Percentiles rank a stretch among this genome's conserved stretches.
These are phyloP conservation scores for Pseudofabraea citricarpa DNA, from an alignment of 2,329 filamentous ascomycete species.

Conservation along the genomic window DNA sequence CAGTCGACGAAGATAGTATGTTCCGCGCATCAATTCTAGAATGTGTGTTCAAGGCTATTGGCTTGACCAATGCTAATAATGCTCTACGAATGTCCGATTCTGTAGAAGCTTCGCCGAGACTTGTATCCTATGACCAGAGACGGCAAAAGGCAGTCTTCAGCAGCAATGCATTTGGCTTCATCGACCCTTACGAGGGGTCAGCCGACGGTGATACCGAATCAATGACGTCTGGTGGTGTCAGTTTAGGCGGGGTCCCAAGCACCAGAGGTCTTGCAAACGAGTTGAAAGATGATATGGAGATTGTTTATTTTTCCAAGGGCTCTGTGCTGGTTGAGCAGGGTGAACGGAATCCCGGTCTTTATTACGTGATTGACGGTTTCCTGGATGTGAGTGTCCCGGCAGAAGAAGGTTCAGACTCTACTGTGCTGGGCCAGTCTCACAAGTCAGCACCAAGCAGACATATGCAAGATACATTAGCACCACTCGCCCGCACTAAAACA, in stretches of 20 bases:
- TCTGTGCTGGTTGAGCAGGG: conserved; percentile 94
- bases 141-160: conserved; percentile 75
- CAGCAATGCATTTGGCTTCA: conserved; percentile 84
- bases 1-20: conserved; percentile 79
- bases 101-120: conserved; percentile 76
- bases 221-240: conserved; percentile 64
- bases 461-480: conserved; percentile 34
- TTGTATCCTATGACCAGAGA: conserved; percentile 78
- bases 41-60: conserved; percentile 93
- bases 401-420: conserved; percentile 33
- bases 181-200: conserved; percentile 75
- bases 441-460: conserved; percentile 15
- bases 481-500: conserved; percentile 38
- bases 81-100: conserved; percentile 66
- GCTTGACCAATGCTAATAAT: conserved; percentile 66
- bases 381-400: conserved; percentile 85
- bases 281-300: conserved; percentile 87
- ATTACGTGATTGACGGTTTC: conserved; percentile 97
- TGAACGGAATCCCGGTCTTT: conserved; percentile 91
- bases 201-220: conserved; percentile 85
- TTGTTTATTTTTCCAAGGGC: conserved; percentile 94
- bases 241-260: conserved; percentile 54
- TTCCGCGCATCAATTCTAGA: conserved; percentile 89
- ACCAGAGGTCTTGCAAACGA: conserved; percentile 68
- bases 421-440: conserved; percentile 22